A percentile compares a stretch with the other conserved stretches of the same genome.
phyloP scores from a whole-genome alignment of 208 protist species.

The Acanthamoeba lugdunensis region DNA sequence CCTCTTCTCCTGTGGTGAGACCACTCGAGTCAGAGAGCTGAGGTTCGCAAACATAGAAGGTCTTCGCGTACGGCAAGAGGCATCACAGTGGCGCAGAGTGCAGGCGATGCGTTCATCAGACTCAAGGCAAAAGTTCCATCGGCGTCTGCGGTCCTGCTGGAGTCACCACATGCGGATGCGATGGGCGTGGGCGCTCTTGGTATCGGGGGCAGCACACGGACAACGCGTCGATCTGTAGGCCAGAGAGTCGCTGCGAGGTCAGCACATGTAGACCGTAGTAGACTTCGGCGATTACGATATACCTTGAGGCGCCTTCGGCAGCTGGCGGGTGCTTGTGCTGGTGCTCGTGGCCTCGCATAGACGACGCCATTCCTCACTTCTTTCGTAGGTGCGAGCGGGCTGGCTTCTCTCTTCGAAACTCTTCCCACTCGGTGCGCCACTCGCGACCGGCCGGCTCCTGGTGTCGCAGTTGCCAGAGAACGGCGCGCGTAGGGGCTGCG shows the following conservation, averaged over 20 bases:
- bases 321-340: background rate
- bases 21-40: too few relatives aligned
- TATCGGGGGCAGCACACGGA: background rate
- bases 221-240: background rate
- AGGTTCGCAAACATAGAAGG: too few relatives aligned
- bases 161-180: too few relatives aligned
- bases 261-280: background rate
- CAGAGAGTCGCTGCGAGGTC: background rate
- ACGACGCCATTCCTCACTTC: constrained; percentile 21
- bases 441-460: background rate
- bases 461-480: background rate
- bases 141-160: background rate
- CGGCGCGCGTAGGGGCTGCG: background rate
- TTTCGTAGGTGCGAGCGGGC: background rate
- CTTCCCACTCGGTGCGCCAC: too few relatives aligned
- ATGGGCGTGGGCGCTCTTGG: background rate
- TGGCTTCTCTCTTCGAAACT: background rate
- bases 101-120: background rate
- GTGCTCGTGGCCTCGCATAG: background rate
- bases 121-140: background rate
- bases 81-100: background rate
- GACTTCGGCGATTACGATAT: background rate
- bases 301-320: background rate
- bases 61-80: background rate
- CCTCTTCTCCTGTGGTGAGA: background rate